Evolutionary conservation across 176 grass and related monocot genomes (phyloP), one percentile per base, ranked within the genome.

Genomic region (Urochloa ruziziensis): DNA sequence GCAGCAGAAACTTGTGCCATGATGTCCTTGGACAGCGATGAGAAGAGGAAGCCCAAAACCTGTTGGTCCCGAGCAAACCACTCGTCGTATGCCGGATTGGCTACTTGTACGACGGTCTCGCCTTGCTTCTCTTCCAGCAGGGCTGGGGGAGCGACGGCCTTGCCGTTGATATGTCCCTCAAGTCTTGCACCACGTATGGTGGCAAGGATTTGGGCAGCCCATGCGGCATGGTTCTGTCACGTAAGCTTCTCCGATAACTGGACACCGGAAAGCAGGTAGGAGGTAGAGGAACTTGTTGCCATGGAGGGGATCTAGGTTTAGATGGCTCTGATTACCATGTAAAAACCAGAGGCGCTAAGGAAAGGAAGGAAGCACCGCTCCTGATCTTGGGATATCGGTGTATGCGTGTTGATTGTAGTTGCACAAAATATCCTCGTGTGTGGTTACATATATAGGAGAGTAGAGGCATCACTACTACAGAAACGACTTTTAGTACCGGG

Each of bases 91-190:
- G 29, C 61, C 3, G 29, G 61, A 7, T 65, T 65, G 6, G 17
- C 1, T 0, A 35, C 29, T 11, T 13, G 1, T 0, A 13, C 4
- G 0, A 2, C 3, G 1, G 18, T 28, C 1, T 65, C 30, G 19
- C 30, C 30, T 35, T 65, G 30, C 17, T 65, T 65, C 62, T 18
- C 6, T 7, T 34, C 4, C 0, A 36, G 19, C 15, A 35, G 4
- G 0, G 32, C 30, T 0, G 2, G 32, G 0, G 16, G 32, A 0
- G 14, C 30, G 15, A 65, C 14, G 62, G 7, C 2, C 30, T 36
- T 65, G 62, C 62, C 4, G 14, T 17, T 36, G 62, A 36, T 65
- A 32, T 65, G 17, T 15, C 62, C 62, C 5, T 65, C 62, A 5
- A 65, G 62, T 0, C 32, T 15, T 10, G 62, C 62, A 8, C 62